These are phyloP conservation scores for Plasmodium malariae DNA, from an alignment of 169 alveolate genomes.

Conservation along the genomic window DNA sequence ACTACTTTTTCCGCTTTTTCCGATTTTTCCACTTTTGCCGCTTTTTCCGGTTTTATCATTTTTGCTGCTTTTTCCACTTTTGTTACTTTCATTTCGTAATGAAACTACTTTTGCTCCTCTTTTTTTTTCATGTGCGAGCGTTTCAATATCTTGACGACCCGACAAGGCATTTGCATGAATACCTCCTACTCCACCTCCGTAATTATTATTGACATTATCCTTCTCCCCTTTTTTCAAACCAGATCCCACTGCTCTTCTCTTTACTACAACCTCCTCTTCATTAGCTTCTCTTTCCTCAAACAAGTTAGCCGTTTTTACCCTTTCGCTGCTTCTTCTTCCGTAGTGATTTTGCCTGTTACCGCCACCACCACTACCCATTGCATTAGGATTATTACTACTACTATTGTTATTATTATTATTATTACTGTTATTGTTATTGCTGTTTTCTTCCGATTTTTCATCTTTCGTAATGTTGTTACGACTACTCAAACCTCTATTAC, in stretches of 20 bases:
- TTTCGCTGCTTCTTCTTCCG: conserved; percentile 30
- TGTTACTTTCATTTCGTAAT: too few species aligned
- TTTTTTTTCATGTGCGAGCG: too few species aligned
- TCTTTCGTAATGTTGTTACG: background rate
- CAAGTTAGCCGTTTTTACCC: conserved; percentile 4
- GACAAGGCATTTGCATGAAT: conserved; percentile 7
- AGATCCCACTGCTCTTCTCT: background rate
- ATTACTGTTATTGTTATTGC: background rate
- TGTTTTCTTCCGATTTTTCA: background rate
- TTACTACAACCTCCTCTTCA: background rate
- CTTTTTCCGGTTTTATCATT: background rate
- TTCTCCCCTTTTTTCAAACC: background rate
- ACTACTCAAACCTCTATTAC: background rate
- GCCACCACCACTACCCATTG: background rate
- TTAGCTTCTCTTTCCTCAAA: background rate
- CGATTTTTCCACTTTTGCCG: too few species aligned
- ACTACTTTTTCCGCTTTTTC: too few species aligned
- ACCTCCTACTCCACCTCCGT: background rate
- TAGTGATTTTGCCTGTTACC: conserved; percentile 10
- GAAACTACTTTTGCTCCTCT: too few species aligned
- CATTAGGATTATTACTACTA: background rate
- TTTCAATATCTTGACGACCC: too few species aligned
- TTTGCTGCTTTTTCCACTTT: background rate
- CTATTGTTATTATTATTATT: background rate
- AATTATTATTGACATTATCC: background rate